Evolutionary conservation across 2,329 filamentous ascomycete genomes (phyloP).

Genomic region (Ustilaginoidea virens): DNA sequence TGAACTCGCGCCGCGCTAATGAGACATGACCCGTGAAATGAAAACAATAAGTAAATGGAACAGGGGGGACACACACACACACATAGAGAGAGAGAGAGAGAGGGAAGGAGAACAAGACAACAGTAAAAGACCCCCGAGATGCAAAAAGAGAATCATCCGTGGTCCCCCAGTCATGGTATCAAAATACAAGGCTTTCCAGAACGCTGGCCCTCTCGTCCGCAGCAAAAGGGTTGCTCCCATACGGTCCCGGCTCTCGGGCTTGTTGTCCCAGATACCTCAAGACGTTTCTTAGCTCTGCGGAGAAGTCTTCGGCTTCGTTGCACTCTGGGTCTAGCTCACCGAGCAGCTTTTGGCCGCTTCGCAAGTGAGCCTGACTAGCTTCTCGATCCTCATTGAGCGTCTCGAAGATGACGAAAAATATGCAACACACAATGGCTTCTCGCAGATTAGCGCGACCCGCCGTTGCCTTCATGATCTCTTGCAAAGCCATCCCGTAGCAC

Average conservation of each 20-base stretch:
- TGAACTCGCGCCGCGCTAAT: no score
- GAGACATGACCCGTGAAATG: no score
- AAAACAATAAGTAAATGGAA: no score
- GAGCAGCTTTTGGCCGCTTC: conserved; percentile 20
- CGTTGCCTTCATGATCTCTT: conserved; percentile 11
- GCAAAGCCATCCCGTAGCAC: conserved; percentile 18
- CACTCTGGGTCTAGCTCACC: no score
- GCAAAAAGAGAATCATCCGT: no score
- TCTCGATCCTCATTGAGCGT: conserved; percentile 19
- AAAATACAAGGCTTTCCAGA: conserved; percentile 3
- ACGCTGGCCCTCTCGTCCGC: conserved; percentile 1
- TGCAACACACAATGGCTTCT: conserved; percentile 18
- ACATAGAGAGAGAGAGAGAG: no score
- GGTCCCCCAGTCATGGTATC: no score
- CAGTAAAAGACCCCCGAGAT: no score
- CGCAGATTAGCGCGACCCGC: conserved; percentile 8
- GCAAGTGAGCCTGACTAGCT: conserved; percentile 19
- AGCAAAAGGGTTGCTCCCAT: neutral
- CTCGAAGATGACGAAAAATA: conserved; percentile 23
- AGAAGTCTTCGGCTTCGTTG: conserved; percentile 4
- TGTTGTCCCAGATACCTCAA: conserved; percentile 10
- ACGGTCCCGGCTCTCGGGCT: conserved; percentile 3
- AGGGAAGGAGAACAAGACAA: no score
- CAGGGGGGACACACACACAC: no score
- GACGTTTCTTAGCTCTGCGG: conserved; percentile 8